Percentiles rank a stretch among this genome's conserved stretches.
These are phyloP conservation scores for Magnusiomyces tetraspermus DNA, from an alignment of 1,139 yeast genomes.

Conservation along the genomic window DNA sequence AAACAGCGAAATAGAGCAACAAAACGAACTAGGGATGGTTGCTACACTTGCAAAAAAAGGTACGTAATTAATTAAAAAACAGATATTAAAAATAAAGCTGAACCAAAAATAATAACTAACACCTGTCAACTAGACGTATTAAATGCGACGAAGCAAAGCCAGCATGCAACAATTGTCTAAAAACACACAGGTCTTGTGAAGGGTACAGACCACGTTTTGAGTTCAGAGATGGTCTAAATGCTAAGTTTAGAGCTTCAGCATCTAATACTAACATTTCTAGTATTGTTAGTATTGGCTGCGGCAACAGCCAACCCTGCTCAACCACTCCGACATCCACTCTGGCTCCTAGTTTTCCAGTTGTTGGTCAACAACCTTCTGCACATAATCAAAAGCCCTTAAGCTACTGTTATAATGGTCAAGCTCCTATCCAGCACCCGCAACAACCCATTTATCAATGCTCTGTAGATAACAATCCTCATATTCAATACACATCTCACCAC, in stretches of 20 bases:
- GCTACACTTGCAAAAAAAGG: slow-evolving; percentile 25
- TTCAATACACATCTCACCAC: background rate
- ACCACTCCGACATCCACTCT: background rate
- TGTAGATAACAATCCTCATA: background rate
- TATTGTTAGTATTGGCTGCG: background rate
- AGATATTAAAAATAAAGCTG: no score
- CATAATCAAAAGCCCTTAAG: background rate
- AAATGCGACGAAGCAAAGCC: slow-evolving; percentile 26
- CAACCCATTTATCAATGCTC: background rate
- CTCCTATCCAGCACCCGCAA: background rate
- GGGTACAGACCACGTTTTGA: slow-evolving; percentile 15
- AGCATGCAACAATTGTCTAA: slow-evolving; percentile 21
- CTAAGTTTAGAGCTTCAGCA: background rate
- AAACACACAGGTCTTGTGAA: slow-evolving; percentile 22
- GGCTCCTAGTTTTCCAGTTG: background rate
- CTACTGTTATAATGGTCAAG: background rate
- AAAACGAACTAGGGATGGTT: slow-evolving; percentile 24
- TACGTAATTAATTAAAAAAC: no score
- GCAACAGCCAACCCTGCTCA: background rate
- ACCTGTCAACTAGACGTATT: slow-evolving; percentile 19
- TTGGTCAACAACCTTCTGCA: background rate
- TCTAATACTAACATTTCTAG: background rate
- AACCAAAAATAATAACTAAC: background rate
- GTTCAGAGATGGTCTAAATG: slow-evolving; percentile 14
- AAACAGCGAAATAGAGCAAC: slow-evolving; percentile 6